Evolutionary conservation across 2,329 filamentous ascomycete genomes (phyloP).

Genomic region (Cercospora brassicicola): DNA sequence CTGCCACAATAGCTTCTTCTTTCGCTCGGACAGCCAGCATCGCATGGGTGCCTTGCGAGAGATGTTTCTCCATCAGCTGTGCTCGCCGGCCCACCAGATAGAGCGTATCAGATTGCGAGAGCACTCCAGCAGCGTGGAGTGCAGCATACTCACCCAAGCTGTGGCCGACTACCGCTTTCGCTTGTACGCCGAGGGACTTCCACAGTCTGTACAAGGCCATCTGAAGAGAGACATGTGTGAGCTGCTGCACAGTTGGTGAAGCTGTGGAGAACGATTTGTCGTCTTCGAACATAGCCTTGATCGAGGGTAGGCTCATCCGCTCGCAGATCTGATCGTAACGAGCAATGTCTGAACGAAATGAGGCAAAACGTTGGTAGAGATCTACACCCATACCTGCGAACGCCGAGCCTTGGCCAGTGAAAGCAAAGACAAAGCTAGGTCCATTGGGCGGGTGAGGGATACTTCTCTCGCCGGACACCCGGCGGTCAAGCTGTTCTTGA

Average conservation of each 20-base stretch:
- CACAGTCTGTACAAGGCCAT: constrained; percentile 42
- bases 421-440: constrained; percentile 41
- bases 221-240: constrained; percentile 44
- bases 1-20: constrained; percentile 6
- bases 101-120: constrained; percentile 38
- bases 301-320: constrained; percentile 36
- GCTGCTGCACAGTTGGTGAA: constrained; percentile 35
- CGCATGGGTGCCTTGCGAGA: constrained; percentile 16
- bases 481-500: neutral
- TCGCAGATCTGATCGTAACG: constrained; percentile 35
- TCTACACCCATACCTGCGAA: constrained; percentile 35
- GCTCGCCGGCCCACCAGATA: constrained; percentile 41
- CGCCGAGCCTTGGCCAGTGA: constrained; percentile 43
- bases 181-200: constrained; percentile 34
- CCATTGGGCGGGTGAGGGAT: constrained; percentile 9
- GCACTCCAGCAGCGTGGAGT: constrained; percentile 38
- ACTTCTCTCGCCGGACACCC: constrained; percentile 1
- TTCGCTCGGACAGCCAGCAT: constrained; percentile 25
- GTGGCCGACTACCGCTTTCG: constrained; percentile 35
- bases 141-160: constrained; percentile 45
- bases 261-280: constrained; percentile 9
- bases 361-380: constrained; percentile 34
- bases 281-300: constrained; percentile 31
- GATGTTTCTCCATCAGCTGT: constrained; percentile 17
- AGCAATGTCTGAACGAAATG: constrained; percentile 37